Evolutionary conservation across 2,329 filamentous ascomycete genomes (phyloP), one percentile per base, ranked within the genome.

Genomic region (Epichloe uncinata): DNA sequence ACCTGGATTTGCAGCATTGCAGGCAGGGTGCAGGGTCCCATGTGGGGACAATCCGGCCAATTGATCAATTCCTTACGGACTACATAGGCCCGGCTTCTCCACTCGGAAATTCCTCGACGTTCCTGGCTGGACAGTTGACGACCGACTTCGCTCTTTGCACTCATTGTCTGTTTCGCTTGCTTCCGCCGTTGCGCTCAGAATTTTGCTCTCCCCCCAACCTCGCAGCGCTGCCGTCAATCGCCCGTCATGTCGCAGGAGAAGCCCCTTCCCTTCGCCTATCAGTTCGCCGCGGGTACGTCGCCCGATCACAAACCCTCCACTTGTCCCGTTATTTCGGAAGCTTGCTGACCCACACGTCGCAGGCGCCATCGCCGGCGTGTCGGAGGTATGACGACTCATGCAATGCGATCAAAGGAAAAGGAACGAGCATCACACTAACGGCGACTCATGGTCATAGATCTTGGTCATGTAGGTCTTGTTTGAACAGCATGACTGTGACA

Each of bases 361-460:
- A 87, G 84, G 85, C 73, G 93, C 93, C 66, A 86, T 98, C 66
- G 93, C 93, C 64, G 93, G 93, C 76, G 90, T 98, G 57, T 97
- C 91, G 61, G 93, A 98, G 80, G 89, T 90, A 75, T 70, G 51
- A 33, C 40, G 9, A 18, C 34, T 15, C 8, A 41, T 26, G 18
- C 42, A 12, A 46, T 52, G 40, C 13, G 35, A 18, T 43, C 12
- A 1, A n/a, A n/a, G 6, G 9, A 26, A 12, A n/a, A n/a, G 5
- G 9, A 26, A 12, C 8, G 3, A 18, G 20, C n/a, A 5, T 1
- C 2, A 35, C 30, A 34, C 47, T 54, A 48, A 55, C 43, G 30
- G 7, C 34, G 18, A 16, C 4, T n/a, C 42, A 43, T 45, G 45
- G 40, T 22, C 50, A 42, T 51, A 94, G 87, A 94, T 94, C 72